Percentiles rank a stretch among this genome's conserved stretches.
These are phyloP conservation scores for Blastocystis sp. DNA, from an alignment of 352 stramenopile species.

Conservation along the genomic window DNA sequence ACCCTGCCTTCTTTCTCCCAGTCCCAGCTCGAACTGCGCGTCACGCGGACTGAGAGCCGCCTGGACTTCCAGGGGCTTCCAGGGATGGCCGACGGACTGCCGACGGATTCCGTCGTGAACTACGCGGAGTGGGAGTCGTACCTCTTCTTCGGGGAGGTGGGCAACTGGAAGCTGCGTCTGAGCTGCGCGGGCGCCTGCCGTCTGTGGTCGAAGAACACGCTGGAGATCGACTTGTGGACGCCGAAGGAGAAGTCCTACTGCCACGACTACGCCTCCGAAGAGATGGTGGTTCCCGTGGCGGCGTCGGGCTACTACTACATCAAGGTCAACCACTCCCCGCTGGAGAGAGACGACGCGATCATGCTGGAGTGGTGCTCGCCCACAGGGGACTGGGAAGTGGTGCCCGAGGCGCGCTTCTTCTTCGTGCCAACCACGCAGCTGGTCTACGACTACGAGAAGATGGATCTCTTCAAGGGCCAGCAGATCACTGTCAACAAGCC, in stretches of 20 bases:
- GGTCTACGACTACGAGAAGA: slow-evolving; percentile 30
- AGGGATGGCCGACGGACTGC: not conserved
- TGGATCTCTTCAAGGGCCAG: slow-evolving; percentile 11
- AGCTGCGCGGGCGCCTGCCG: slow-evolving; percentile 6
- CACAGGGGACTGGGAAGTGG: not conserved
- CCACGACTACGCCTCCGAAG: not conserved
- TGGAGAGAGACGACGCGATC: not conserved
- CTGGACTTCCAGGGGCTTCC: not conserved
- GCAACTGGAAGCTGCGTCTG: slow-evolving; percentile 29
- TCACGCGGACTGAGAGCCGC: not conserved
- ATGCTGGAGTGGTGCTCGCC: slow-evolving; percentile 27
- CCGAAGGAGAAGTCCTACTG: slow-evolving; percentile 1
- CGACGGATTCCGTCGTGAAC: not conserved
- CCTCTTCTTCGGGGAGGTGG: slow-evolving; percentile 18
- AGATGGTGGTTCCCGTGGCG: not conserved
- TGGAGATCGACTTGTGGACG: not conserved
- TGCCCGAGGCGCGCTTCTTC: slow-evolving; percentile 32
- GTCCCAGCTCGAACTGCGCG: slow-evolving; percentile 18
- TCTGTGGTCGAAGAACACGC: not conserved
- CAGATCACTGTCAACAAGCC: slow-evolving; percentile 18
- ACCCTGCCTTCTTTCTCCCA: not conserved
- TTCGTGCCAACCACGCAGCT: not conserved
- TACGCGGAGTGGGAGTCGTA: slow-evolving; percentile 35
- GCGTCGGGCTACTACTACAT: slow-evolving; percentile 40
- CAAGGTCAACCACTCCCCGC: slow-evolving; percentile 13